phyloP scores from a whole-genome alignment of 768 basidiomycete species.

The Rickenella mellea region DNA sequence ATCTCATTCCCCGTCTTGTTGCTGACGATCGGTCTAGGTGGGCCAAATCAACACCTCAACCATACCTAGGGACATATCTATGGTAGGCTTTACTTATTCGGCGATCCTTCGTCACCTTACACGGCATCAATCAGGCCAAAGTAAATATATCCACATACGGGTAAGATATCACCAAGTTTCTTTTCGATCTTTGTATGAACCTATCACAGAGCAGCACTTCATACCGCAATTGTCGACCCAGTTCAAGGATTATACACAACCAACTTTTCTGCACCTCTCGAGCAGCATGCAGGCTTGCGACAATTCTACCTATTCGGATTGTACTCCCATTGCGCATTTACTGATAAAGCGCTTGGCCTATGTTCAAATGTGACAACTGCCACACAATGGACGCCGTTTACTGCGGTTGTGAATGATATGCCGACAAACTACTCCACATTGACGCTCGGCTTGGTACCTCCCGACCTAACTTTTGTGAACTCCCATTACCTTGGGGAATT shows the following conservation, averaged over 20 bases:
- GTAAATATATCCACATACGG: constrained; percentile 66
- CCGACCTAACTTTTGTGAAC: constrained; percentile 43
- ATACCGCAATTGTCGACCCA: constrained; percentile 41
- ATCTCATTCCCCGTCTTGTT: constrained; percentile 10
- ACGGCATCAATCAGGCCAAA: constrained; percentile 35
- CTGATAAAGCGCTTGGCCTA: constrained; percentile 45
- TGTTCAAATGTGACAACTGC: constrained; percentile 58
- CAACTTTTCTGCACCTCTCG: constrained; percentile 56
- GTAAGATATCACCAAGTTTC: constrained; percentile 27
- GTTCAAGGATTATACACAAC: constrained; percentile 56
- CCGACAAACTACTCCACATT: constrained; percentile 46
- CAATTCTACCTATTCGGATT: constrained; percentile 72
- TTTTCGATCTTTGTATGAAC: constrained; percentile 3
- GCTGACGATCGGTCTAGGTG: constrained; percentile 38
- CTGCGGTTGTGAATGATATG: constrained; percentile 60
- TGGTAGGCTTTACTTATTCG: constrained; percentile 37
- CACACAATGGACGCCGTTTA: constrained; percentile 54
- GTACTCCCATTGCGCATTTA: constrained; percentile 71
- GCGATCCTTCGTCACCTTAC: constrained; percentile 10
- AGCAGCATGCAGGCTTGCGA: constrained; percentile 47
- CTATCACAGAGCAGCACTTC: constrained; percentile 38
- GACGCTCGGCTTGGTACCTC: constrained; percentile 41
- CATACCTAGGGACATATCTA: constrained; percentile 61
- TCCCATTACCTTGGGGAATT: constrained; percentile 53
- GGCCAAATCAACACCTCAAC: constrained; percentile 74